Evolutionary conservation across 78 protist species (phyloP), one percentile per base, ranked within the genome.

Genomic region (Emiliania huxleyi): DNA sequence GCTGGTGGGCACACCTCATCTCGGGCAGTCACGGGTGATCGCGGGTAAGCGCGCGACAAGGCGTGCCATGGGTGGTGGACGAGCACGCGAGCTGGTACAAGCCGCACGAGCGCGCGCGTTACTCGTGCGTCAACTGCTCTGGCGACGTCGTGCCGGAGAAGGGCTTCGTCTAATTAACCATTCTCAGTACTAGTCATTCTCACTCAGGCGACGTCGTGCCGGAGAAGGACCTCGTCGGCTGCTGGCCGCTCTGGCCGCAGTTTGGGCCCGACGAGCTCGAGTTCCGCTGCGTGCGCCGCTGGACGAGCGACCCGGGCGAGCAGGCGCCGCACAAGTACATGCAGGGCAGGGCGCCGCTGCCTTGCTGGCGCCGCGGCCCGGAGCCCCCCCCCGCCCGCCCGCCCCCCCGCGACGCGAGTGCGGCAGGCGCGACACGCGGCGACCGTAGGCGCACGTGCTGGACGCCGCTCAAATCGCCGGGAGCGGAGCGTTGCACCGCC

Each of bases 191-290:
- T n/a, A n/a, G n/a, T n/a, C n/a, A n/a, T n/a, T n/a, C n/a, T n/a
- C n/a, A n/a, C n/a, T 22, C 69, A 55, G 69, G 69, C 26, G 69
- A 55, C 69, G 69, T 55, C 33, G 69, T 55, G 69, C 35, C 81
- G 23, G 81, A 71, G 23, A 15, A 1, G 35, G 85, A 11, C 46
- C 85, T 40, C 48, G 46, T 77, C 33, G 85, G 85, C 42, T 77
- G 85, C 46, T 77, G 85, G 85, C 85, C 85, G 85, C 85, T 77
- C 48, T 77, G 85, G 85, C 33, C 85, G 35, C 85, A 77, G 46
- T 77, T 77, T 22, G 85, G 35, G 11, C 85, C 85, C 33, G 85
- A 77, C 49, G 85, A 77, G 46, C 46, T 77, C 3, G 18, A 12
- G 35, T 40, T 40, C 18, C 85, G 85, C 26, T 77, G 85, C 29